Evolutionary conservation across 2,329 filamentous ascomycete genomes (phyloP).

Genomic region (Colletotrichum coccodes): DNA sequence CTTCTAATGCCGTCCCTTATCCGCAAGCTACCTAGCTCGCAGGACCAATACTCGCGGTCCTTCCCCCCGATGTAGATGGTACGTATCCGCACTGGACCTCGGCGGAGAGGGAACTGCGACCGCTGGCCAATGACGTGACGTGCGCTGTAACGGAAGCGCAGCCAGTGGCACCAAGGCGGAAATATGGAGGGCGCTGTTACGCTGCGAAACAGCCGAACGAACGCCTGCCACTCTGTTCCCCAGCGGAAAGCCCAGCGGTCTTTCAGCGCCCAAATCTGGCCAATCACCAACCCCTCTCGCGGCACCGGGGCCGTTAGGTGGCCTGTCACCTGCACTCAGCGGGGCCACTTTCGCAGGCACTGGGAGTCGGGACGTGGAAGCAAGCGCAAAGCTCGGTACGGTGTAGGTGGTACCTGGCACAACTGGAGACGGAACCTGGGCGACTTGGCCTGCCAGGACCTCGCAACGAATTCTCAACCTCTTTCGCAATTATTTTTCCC

Average conservation of each 20-base stretch:
- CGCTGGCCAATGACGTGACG: constrained; percentile 18
- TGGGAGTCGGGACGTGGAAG: neutral
- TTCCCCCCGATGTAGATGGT: constrained; percentile 2
- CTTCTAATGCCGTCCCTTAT: constrained; percentile 19
- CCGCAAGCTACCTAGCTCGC: constrained; percentile 22
- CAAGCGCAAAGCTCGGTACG: constrained; percentile 28
- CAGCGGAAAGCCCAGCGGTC: constrained; percentile 18
- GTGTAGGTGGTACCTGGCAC: constrained; percentile 15
- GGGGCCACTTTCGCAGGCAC: constrained; percentile 10
- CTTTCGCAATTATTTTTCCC: constrained; percentile 34
- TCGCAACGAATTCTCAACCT: constrained; percentile 29
- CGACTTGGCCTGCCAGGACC: constrained; percentile 15
- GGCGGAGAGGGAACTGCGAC: constrained; percentile 28
- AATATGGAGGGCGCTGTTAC: constrained; percentile 29
- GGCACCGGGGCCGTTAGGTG: constrained; percentile 14
- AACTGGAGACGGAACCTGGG: constrained; percentile 25
- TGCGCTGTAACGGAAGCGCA: constrained; percentile 34
- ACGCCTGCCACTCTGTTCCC: constrained; percentile 26
- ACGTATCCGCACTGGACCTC: constrained; percentile 27
- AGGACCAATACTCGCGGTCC: neutral
- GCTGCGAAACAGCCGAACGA: constrained; percentile 34
- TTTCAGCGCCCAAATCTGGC: neutral
- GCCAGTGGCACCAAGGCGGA: constrained; percentile 24
- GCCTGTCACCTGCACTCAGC: constrained; percentile 30
- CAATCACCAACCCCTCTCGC: constrained; percentile 8